Evolutionary conservation across 1,284 basidiomycete species (phyloP).

Genomic region (Pseudomicrostroma phylloplanum): DNA sequence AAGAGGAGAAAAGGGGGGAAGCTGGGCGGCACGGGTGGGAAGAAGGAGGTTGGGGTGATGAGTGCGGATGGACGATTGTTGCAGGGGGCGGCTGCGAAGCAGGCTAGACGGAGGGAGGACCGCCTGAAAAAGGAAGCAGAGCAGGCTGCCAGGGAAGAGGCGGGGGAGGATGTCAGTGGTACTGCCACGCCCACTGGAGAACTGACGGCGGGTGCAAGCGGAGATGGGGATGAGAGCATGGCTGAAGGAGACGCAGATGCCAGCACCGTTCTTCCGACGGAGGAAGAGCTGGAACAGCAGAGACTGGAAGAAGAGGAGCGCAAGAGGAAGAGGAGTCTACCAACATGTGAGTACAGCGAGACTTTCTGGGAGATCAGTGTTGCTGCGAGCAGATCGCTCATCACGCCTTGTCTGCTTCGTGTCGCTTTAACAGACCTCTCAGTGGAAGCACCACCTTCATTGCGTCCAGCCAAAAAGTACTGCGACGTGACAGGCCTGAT

Average conservation of each 20-base stretch:
- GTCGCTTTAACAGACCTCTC: slow-evolving; percentile 60
- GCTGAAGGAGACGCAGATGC: not conserved
- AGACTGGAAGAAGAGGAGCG: slow-evolving; percentile 2
- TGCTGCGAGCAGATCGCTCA: not conserved
- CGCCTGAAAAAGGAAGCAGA: slow-evolving; percentile 64
- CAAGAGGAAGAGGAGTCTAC: not conserved
- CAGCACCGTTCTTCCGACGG: not conserved
- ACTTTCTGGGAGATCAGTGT: not conserved
- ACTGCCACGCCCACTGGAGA: not conserved
- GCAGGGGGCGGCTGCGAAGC: slow-evolving; percentile 20
- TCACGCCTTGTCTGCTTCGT: not conserved
- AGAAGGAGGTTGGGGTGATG: not conserved
- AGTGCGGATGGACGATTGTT: not conserved
- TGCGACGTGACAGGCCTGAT: slow-evolving; percentile 83
- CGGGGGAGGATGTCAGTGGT: slow-evolving; percentile 15
- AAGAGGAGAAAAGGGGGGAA: slow-evolving; percentile 9
- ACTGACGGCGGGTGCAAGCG: not conserved
- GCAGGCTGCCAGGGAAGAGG: slow-evolving; percentile 54
- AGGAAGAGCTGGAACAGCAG: not conserved
- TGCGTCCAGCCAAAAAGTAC: slow-evolving; percentile 69
- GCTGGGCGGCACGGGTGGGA: slow-evolving; percentile 20
- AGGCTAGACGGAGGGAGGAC: slow-evolving; percentile 59
- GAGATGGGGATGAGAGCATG: slow-evolving; percentile 5
- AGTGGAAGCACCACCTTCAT: slow-evolving; percentile 76
- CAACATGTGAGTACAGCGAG: not conserved